Conservation (phyloP, 306 rosid species). For the Amphicarpaea edgeworthii region DNA sequence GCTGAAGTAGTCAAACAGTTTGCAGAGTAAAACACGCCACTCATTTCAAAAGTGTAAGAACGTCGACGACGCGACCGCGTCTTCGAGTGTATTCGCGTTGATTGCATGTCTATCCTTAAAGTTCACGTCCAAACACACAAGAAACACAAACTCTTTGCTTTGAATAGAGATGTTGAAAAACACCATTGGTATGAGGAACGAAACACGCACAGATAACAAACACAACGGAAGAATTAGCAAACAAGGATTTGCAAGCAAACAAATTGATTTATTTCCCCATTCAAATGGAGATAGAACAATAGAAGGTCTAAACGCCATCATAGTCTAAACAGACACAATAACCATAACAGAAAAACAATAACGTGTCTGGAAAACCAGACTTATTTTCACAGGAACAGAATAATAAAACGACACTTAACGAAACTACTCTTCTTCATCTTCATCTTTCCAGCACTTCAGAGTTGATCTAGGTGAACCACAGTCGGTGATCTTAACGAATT, state of each 20-base stretch:
- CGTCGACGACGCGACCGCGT: too few relatives aligned
- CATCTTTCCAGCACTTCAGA: constrained; percentile 77
- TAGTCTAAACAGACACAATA: not conserved
- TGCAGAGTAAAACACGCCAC: too few relatives aligned
- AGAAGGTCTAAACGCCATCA: not conserved
- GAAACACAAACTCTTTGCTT: too few relatives aligned
- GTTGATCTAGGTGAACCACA: constrained; percentile 76
- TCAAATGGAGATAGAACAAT: not conserved
- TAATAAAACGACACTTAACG: not conserved
- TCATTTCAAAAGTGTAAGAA: too few relatives aligned
- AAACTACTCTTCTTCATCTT: constrained; percentile 63
- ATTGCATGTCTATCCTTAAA: too few relatives aligned
- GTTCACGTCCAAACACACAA: too few relatives aligned
- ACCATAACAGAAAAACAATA: not conserved
- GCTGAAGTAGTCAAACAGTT: too few relatives aligned
- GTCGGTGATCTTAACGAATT: constrained; percentile 46
- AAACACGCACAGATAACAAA: not conserved
- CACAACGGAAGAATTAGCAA: too few relatives aligned
- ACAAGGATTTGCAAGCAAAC: not conserved
- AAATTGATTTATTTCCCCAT: not conserved
- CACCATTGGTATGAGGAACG: not conserved
- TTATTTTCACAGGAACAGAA: not conserved
- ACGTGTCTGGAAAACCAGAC: constrained; percentile 16
- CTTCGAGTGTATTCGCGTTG: too few relatives aligned
- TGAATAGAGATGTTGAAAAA: too few relatives aligned